Base-by-base conservation (phyloP, 2,329 filamentous ascomycete genomes). In the Hymenoscyphus infarciens region DNA sequence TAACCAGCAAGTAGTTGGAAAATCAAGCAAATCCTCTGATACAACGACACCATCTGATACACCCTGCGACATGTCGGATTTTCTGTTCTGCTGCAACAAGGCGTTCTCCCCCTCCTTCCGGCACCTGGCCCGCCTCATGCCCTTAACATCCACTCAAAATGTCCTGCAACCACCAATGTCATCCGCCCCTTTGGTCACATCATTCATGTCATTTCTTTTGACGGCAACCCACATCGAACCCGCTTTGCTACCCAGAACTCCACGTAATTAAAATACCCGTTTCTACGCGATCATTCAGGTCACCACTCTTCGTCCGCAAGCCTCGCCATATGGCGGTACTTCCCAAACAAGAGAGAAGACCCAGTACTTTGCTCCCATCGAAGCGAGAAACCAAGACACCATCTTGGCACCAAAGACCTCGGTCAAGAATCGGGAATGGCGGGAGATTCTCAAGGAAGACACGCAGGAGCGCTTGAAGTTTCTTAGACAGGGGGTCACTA, bases 11-110 rank as follows among this genome's bases (percentile, higher is more conserved):
- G n/a, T 16, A n/a, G 7, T 42, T n/a, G 5, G 39, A 42, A n/a
- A 42, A n/a, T 19, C 39, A 8, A 42, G n/a, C 16, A 19, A 7
- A 13, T 42, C 39, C 16, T n/a, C 39, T 16, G 39, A 16, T n/a
- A n/a, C 39, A 42, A 42, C 16, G 5, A n/a, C 29, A 31, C 29
- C 7, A 8, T 31, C 29, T 4, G 29, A 31, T 31, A 31, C 29
- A 31, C 29, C 6, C 59, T n/a, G 4, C 10, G 53, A 33, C 7
- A 52, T 59, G 52, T 31, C 62, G 22, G 49, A 45, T 22, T 19
- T 49, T 11, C 61, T 63, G 1, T 63, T 64, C 59, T 66, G 61
- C 63, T 66, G 64, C 59, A n/a, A 42, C 16, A 38, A 22, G 11
- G 61, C 63, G 5, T 61, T 63, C 38, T 63, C 63, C 3, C 45